These are phyloP conservation scores for Micromonas pusilla DNA, from an alignment of 139 green algal species.

Conservation along the genomic window DNA sequence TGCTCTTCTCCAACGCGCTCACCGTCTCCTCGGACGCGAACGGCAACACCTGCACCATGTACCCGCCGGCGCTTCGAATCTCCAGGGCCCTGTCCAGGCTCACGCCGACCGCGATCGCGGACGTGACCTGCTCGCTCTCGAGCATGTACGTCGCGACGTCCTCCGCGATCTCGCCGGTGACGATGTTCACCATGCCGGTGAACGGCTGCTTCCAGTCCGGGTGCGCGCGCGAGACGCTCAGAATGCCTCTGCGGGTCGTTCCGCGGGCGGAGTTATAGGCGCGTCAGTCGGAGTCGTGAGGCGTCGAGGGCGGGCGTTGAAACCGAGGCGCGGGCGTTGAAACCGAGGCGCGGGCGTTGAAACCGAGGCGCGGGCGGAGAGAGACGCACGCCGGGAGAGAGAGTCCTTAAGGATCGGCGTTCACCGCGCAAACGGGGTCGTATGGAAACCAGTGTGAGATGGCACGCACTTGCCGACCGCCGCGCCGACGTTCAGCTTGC, in stretches of 20 bases:
- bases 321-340: too few relatives aligned
- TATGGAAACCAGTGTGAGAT: too few relatives aligned
- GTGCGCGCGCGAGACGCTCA: conserved; percentile 35
- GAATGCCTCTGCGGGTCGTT: too few relatives aligned
- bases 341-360: too few relatives aligned
- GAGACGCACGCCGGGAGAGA: too few relatives aligned
- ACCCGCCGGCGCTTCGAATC: conserved; percentile 17
- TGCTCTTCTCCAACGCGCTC: conserved; percentile 63
- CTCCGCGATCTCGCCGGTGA: conserved; percentile 69
- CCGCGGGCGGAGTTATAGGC: conserved; percentile 21
- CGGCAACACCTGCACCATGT: conserved; percentile 73
- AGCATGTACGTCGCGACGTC: conserved; percentile 82
- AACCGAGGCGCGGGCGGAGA: too few relatives aligned
- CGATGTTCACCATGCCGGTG: conserved; percentile 63
- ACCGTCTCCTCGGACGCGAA: conserved; percentile 83
- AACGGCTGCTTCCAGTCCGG: conserved; percentile 39
- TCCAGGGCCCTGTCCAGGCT: conserved; percentile 43
- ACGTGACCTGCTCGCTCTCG: conserved; percentile 54
- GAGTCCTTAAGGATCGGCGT: too few relatives aligned
- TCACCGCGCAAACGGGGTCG: too few relatives aligned
- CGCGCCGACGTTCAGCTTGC: conserved; percentile 71
- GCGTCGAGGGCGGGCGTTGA: too few relatives aligned
- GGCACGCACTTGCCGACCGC: conserved; percentile 65
- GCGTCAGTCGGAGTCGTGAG: too few relatives aligned
- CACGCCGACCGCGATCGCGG: conserved; percentile 76